Percentiles rank a stretch among this genome's conserved stretches.
Evolutionary conservation across 495 filamentous ascomycete species (phyloP).

Genomic region (Penicillium longicatenatum): DNA sequence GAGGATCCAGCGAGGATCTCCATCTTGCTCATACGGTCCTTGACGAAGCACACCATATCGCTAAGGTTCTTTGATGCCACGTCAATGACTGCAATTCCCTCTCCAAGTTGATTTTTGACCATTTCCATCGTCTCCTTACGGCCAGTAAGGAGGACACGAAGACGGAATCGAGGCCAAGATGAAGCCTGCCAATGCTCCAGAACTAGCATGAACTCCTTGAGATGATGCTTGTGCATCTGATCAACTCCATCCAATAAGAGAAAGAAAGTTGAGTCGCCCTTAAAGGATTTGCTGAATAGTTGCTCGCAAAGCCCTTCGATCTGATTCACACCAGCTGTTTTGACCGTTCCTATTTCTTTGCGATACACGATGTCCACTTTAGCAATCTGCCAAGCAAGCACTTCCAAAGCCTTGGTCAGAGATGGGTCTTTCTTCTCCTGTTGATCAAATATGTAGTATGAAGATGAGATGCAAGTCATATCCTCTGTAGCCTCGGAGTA

Average conservation of each 20-base stretch:
- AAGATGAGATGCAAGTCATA: slow-evolving; percentile 15
- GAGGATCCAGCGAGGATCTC: slow-evolving; percentile 17
- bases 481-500: slow-evolving; percentile 5
- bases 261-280: slow-evolving; percentile 21
- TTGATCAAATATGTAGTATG: slow-evolving; percentile 19
- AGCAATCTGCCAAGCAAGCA: slow-evolving; percentile 22
- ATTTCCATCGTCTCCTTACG: slow-evolving; percentile 11
- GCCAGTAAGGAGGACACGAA: slow-evolving; percentile 16
- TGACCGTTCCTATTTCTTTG: slow-evolving; percentile 16
- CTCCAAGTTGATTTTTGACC: slow-evolving; percentile 10
- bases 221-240: slow-evolving; percentile 8
- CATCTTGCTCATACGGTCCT: slow-evolving; percentile 21
- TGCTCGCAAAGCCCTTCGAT: slow-evolving; percentile 11
- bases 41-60: slow-evolving; percentile 21
- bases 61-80: slow-evolving; percentile 15
- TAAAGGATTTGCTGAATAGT: slow-evolving; percentile 23
- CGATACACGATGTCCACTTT: slow-evolving; percentile 20
- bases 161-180: slow-evolving; percentile 15
- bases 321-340: slow-evolving; percentile 10
- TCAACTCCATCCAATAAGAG: slow-evolving; percentile 20
- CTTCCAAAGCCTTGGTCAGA: slow-evolving; percentile 17
- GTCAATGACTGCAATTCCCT: slow-evolving; percentile 9
- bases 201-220: slow-evolving; percentile 14
- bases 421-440: slow-evolving; percentile 8
- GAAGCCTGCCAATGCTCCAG: slow-evolving; percentile 7